Evolutionary conservation across 352 stramenopile species (phyloP), one percentile per base, ranked within the genome.

Genomic region (Aphanomyces euteiches): DNA sequence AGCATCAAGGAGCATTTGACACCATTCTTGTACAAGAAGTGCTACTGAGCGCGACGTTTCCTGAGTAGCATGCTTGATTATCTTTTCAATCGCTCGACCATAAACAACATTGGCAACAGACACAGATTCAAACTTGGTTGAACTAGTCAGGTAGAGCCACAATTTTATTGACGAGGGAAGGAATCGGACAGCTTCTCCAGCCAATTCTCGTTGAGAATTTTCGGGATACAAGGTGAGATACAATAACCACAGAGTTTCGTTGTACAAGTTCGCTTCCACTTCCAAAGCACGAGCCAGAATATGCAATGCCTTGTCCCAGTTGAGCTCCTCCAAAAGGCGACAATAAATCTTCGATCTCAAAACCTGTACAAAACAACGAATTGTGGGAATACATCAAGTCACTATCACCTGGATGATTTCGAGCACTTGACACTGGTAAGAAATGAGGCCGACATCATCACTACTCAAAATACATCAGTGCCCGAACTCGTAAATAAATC

Each of bases 241-340:
- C 15, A 70, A 39, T 5, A 34, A 50, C 64, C 64, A 70, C 6
- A 70, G 50, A 21, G 47, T 41, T 56, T 70, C 47, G 40, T 61
- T 60, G 64, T 70, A 70, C 12, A 70, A 15, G 36, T 70, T 70
- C 3, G 64, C 64, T 21, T 70, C 64, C 40, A 70, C 17, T 36
- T 70, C 64, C 2, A 70, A 39, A 12, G 64, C 64, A 15, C 64
- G 43, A 10, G 36, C 40, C 19, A 70, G 34, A 47, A 70, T 50
- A 37, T 70, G 64, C 47, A 70, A n/a, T 41, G 64, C 48, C 47
- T 70, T 70, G n/a, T 70, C 64, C 37, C 59, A 8, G 19, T 21
- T 12, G 36, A 45, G 5, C 1, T 34, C 47, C 0, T 70, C 54
- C 37, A n/a, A 10, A 4, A 8, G 4, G 7, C 4, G 15, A 7